phyloP scores from a whole-genome alignment of 257 asterid species.

The Ajuga chamaepitys region DNA sequence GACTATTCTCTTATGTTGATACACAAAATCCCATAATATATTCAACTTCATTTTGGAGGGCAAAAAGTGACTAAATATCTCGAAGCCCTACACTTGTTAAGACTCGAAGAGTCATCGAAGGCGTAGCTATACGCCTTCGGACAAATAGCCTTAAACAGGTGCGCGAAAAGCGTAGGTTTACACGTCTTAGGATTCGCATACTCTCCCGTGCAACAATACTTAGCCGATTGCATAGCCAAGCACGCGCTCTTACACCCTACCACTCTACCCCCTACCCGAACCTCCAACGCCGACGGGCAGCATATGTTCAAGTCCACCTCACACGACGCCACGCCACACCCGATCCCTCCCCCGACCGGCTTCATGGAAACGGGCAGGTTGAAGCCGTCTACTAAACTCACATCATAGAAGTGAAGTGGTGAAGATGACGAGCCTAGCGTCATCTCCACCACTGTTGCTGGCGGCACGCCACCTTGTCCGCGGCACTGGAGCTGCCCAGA shows the following conservation, averaged over 20 bases:
- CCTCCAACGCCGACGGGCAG: conserved; percentile 88
- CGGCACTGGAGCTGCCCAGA: conserved; percentile 53
- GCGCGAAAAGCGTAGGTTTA: conserved; percentile 74
- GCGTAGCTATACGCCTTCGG: conserved; percentile 90
- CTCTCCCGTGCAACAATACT: conserved; percentile 84
- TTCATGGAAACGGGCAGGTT: conserved; percentile 86
- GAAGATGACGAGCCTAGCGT: conserved; percentile 69
- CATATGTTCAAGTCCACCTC: conserved; percentile 69
- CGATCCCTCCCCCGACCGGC: conserved; percentile 84
- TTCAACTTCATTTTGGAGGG: conserved; percentile 40
- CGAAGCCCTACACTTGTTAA: conserved; percentile 75
- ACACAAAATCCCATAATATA: no score
- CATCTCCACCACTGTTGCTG: conserved; percentile 96
- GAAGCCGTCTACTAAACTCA: conserved; percentile 85
- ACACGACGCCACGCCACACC: conserved; percentile 82
- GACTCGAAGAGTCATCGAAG: conserved; percentile 81
- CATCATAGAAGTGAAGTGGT: conserved; percentile 80
- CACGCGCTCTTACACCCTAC: conserved; percentile 95
- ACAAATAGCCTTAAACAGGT: conserved; percentile 82
- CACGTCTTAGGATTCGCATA: conserved; percentile 58
- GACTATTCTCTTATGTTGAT: not conserved
- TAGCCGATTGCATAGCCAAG: conserved; percentile 80
- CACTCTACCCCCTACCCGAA: conserved; percentile 50
- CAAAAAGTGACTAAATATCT: conserved; percentile 79
- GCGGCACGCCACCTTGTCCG: conserved; percentile 75